Evolutionary conservation across 1,284 basidiomycete species (phyloP).

Genomic region (Malassezia vespertilionis): DNA sequence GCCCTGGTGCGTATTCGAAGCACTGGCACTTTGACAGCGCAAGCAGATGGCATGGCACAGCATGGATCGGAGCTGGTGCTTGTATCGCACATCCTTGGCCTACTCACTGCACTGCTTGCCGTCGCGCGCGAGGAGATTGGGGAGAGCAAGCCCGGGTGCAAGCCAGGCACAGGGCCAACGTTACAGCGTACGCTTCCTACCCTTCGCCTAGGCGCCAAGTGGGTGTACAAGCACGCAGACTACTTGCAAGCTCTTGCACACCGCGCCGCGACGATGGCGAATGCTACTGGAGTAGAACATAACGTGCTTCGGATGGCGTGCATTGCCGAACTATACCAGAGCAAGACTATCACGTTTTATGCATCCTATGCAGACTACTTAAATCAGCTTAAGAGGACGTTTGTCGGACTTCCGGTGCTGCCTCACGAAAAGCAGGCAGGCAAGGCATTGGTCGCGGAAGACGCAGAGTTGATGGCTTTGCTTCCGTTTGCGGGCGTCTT

Average conservation of each 20-base stretch:
- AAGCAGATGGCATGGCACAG: too few relatives aligned
- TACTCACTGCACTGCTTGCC: slow-evolving; percentile 60
- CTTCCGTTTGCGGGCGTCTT: slow-evolving; percentile 60
- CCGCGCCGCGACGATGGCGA: slow-evolving; percentile 4
- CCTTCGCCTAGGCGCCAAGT: slow-evolving; percentile 75
- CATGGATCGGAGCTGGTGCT: slow-evolving; percentile 73
- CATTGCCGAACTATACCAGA: neutral
- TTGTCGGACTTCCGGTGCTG: slow-evolving; percentile 55
- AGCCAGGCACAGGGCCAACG: slow-evolving; percentile 56
- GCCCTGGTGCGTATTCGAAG: too few relatives aligned
- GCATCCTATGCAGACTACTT: slow-evolving; percentile 58
- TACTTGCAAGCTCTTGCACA: slow-evolving; percentile 52
- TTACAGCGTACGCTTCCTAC: slow-evolving; percentile 79
- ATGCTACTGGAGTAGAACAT: neutral
- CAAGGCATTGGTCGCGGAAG: slow-evolving; percentile 91
- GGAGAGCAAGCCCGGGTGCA: slow-evolving; percentile 21
- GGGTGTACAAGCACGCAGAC: slow-evolving; percentile 68
- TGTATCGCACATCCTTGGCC: slow-evolving; percentile 61
- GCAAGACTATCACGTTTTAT: slow-evolving; percentile 56
- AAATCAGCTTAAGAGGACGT: slow-evolving; percentile 60
- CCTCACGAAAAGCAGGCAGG: too few relatives aligned
- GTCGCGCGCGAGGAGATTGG: slow-evolving; percentile 54
- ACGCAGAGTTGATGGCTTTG: slow-evolving; percentile 78
- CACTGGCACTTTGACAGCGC: too few relatives aligned
- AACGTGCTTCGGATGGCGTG: slow-evolving; percentile 4